phyloP scores from a whole-genome alignment of 768 basidiomycete genomes.

The Dentipellis fragilis region DNA sequence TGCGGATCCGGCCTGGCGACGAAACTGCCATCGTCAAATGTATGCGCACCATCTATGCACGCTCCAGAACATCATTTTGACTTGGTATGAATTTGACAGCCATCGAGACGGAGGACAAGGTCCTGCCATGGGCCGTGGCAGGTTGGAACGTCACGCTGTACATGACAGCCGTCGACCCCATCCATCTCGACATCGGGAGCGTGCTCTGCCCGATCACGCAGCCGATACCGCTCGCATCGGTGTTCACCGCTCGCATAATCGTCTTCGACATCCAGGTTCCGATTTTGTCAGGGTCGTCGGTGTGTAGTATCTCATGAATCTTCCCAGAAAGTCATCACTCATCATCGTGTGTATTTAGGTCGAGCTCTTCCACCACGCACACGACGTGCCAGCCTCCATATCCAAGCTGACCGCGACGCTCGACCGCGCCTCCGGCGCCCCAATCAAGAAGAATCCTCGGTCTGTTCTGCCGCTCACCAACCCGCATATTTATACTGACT shows the following conservation, averaged over 20 bases:
- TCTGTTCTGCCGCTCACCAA: conserved; percentile 20
- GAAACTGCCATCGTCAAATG: conserved; percentile 75
- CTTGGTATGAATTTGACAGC: conserved; percentile 31
- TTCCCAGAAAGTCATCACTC: background rate
- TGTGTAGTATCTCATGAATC: conserved; percentile 23
- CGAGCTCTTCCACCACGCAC: conserved; percentile 91
- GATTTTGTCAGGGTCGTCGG: conserved; percentile 79
- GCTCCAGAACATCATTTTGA: background rate
- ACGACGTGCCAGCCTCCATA: conserved; percentile 84
- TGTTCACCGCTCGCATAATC: conserved; percentile 82
- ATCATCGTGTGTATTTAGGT: conserved; percentile 29
- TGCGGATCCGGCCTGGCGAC: conserved; percentile 87
- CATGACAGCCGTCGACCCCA: conserved; percentile 74
- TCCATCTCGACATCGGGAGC: conserved; percentile 79
- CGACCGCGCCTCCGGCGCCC: conserved; percentile 67
- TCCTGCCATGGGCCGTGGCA: conserved; percentile 78
- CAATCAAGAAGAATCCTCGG: conserved; percentile 77
- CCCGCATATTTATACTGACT: conserved; percentile 3
- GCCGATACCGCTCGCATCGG: conserved; percentile 63
- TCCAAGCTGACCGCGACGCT: conserved; percentile 69
- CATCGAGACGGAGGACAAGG: conserved; percentile 75
- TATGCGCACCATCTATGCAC: conserved; percentile 15
- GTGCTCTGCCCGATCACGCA: conserved; percentile 74
- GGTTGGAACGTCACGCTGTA: conserved; percentile 86
- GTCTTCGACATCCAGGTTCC: conserved; percentile 90